Conservation (phyloP, 129 eudicot species). For the Silybum marianum region DNA sequence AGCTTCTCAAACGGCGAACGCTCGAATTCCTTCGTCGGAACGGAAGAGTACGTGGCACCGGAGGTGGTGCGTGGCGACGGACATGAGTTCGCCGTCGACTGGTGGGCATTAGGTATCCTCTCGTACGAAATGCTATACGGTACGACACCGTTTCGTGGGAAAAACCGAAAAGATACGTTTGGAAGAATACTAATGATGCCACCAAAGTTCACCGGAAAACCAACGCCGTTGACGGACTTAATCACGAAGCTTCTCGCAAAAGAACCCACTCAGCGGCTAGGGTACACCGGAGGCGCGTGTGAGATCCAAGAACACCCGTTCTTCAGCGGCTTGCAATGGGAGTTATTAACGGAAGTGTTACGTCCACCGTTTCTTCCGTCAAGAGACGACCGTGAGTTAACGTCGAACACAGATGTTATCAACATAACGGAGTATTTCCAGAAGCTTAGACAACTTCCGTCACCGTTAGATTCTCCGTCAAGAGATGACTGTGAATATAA, state of each 20-base stretch:
- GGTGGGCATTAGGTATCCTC: conserved; percentile 91
- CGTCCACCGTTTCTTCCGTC: conserved; percentile 85
- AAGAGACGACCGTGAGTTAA: conserved; percentile 37
- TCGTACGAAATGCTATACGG: conserved; percentile 94
- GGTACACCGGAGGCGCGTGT: conserved; percentile 62
- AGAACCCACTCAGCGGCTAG: conserved; percentile 76
- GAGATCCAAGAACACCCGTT: conserved; percentile 80
- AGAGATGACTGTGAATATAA: conserved; percentile 45
- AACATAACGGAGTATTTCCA: conserved; percentile 58
- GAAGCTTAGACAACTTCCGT: conserved; percentile 51
- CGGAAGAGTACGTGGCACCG: conserved; percentile 93
- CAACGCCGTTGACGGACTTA: conserved; percentile 64
- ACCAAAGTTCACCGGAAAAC: conserved; percentile 64
- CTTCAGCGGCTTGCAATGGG: conserved; percentile 76
- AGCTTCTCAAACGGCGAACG: conserved; percentile 53
- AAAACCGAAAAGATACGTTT: conserved; percentile 72
- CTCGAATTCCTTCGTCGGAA: conserved; percentile 86
- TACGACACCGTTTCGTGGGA: conserved; percentile 79
- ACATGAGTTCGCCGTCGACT: conserved; percentile 82
- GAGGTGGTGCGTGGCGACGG: conserved; percentile 84
- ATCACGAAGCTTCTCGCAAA: conserved; percentile 61
- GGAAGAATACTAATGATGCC: conserved; percentile 49
- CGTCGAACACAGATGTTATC: conserved; percentile 23
- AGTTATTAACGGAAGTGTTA: conserved; percentile 60
- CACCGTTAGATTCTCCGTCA: conserved; percentile 66